Conservation (phyloP, 2,329 filamentous ascomycete genomes). For the Xylariaceae sp. region DNA sequence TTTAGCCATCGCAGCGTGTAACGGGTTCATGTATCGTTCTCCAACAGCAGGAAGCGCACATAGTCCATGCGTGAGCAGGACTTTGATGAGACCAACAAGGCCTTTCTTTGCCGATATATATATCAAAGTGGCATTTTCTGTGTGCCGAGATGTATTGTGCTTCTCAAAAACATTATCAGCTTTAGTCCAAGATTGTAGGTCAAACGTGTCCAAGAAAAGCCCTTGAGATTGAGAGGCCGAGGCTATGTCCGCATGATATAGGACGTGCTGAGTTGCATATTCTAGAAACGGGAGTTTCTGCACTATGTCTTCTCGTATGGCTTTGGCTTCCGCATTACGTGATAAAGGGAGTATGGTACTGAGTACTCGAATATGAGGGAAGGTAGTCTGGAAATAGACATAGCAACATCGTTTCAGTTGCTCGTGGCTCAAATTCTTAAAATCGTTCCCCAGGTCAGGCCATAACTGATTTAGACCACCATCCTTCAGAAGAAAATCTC, state of each 20-base stretch:
- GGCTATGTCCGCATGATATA: constrained; percentile 17
- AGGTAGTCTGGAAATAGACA: background rate
- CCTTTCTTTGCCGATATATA: constrained; percentile 10
- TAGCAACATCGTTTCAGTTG: constrained; percentile 4
- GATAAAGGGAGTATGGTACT: background rate
- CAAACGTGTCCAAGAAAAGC: constrained; percentile 3
- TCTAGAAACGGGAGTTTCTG: constrained; percentile 14
- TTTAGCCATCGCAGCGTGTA: no score
- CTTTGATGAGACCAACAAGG: constrained; percentile 4
- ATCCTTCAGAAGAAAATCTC: constrained; percentile 42
- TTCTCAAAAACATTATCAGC: constrained; percentile 5
- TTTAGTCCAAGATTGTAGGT: constrained; percentile 3
- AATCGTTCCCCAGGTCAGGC: constrained; percentile 32
- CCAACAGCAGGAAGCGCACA: no score
- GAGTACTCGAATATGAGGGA: no score
- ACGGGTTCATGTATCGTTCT: no score
- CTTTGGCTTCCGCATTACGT: constrained; percentile 1
- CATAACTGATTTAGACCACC: constrained; percentile 29
- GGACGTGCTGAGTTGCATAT: constrained; percentile 14
- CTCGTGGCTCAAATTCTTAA: constrained; percentile 42
- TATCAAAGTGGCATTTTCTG: background rate
- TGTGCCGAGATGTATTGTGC: background rate
- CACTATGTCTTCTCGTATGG: background rate
- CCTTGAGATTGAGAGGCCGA: background rate
- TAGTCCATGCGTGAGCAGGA: no score